These are phyloP conservation scores for Apostasia ramifera DNA, from an alignment of 106 monocot genomes.

Conservation along the genomic window DNA sequence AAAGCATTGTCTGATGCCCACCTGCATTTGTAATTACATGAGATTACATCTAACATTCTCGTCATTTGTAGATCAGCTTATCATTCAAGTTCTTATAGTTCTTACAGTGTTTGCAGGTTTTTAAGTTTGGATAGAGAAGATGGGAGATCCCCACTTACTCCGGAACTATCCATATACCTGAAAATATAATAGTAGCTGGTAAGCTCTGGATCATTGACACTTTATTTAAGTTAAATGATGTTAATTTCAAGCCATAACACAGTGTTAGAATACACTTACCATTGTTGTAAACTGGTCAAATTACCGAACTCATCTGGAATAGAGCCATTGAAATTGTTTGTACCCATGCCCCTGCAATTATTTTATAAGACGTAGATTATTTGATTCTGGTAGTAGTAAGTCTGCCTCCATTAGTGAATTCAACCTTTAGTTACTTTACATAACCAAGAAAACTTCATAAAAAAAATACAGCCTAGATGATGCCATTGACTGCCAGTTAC, in stretches of 20 bases:
- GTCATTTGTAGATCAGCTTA: background rate
- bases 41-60: background rate
- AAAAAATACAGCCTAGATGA: background rate
- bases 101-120: conserved; percentile 38
- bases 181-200: background rate
- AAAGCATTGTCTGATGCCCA: conserved; percentile 63
- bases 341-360: conserved; percentile 19
- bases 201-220: background rate
- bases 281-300: conserved; percentile 12
- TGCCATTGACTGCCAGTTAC: too few species aligned
- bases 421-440: too few species aligned
- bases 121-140: conserved; percentile 42
- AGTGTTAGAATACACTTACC: conserved; percentile 12
- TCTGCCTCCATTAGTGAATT: too few species aligned
- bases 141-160: conserved; percentile 53
- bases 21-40: conserved; percentile 25
- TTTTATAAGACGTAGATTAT: background rate
- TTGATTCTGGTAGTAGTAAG: background rate
- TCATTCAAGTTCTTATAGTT: background rate
- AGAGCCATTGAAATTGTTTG: conserved; percentile 25
- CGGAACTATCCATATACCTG: conserved; percentile 54
- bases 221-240: background rate
- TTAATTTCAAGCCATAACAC: background rate
- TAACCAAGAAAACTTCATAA: too few species aligned
- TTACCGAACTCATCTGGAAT: conserved; percentile 27